These are phyloP conservation scores for Kregervanrija delftensis DNA, from an alignment of 805 yeast genomes.

Conservation along the genomic window DNA sequence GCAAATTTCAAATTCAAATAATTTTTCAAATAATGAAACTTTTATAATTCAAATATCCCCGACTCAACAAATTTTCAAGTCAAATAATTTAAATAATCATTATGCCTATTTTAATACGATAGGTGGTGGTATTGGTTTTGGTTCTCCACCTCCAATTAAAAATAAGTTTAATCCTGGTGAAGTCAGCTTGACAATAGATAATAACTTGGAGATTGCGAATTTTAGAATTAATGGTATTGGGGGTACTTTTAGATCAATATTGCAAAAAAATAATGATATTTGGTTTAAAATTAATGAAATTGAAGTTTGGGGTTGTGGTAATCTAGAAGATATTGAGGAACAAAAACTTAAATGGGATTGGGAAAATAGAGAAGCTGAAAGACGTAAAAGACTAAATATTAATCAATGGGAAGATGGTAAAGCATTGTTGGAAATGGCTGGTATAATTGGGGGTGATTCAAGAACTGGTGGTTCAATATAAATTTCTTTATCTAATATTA, in stretches of 20 bases:
- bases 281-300: constrained; percentile 64
- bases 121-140: constrained; percentile 84
- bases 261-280: constrained; percentile 43
- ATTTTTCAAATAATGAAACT: constrained; percentile 59
- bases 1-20: constrained; percentile 62
- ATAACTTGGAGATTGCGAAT: constrained; percentile 70
- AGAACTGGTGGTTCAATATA: background rate
- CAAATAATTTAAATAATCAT: constrained; percentile 15
- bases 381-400: constrained; percentile 65
- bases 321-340: constrained; percentile 66
- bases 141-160: constrained; percentile 56
- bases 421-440: constrained; percentile 82
- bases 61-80: constrained; percentile 45
- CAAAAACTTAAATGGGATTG: constrained; percentile 81
- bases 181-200: constrained; percentile 73
- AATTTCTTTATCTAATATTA: constrained; percentile 8
- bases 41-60: constrained; percentile 67
- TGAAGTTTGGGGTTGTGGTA: constrained; percentile 92
- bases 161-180: constrained; percentile 59
- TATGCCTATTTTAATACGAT: constrained; percentile 60
- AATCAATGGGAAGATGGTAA: constrained; percentile 70
- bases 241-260: constrained; percentile 39
- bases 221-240: constrained; percentile 65
- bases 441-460: constrained; percentile 38
- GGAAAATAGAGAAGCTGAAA: constrained; percentile 82